A percentile compares a stretch with the other conserved stretches of the same genome.
These are phyloP conservation scores for Akebia trifoliata DNA, from an alignment of 164 flowering plant species.

Conservation along the genomic window DNA sequence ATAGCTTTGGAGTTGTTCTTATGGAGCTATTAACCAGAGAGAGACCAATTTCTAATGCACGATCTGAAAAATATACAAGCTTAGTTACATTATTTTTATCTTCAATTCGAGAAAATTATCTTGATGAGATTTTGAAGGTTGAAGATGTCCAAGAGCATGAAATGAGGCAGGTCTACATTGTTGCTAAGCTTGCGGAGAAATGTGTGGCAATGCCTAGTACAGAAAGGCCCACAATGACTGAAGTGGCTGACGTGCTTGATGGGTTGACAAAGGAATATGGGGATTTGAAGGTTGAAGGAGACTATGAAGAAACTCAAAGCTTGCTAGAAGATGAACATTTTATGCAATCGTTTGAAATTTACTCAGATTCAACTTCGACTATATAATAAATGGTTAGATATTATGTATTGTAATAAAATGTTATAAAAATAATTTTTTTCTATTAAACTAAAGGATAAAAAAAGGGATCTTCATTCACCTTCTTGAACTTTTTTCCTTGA, in stretches of 20 bases:
- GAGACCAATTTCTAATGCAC: neutral
- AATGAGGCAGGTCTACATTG: neutral
- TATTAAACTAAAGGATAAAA: too few relatives aligned
- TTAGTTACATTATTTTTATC: neutral
- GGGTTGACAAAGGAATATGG: neutral
- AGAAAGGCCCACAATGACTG: slow-evolving; percentile 7
- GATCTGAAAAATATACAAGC: neutral
- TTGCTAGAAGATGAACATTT: neutral
- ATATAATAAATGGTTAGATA: too few relatives aligned
- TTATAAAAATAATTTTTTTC: too few relatives aligned
- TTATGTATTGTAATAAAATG: too few relatives aligned
- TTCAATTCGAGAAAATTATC: neutral
- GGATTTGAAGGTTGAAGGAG: neutral
- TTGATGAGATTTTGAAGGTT: neutral
- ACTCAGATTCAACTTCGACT: too few relatives aligned
- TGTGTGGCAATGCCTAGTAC: neutral
- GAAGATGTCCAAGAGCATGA: neutral
- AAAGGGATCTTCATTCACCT: too few relatives aligned
- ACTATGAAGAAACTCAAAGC: neutral
- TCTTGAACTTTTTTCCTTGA: too few relatives aligned
- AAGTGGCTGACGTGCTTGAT: neutral
- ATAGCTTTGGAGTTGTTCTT: slow-evolving; percentile 7
- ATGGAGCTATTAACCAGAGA: neutral
- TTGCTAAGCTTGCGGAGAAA: neutral
- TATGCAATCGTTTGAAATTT: too few relatives aligned